These are phyloP conservation scores for Colletotrichum scovillei DNA, from an alignment of 2,329 filamentous ascomycete species.

Conservation along the genomic window DNA sequence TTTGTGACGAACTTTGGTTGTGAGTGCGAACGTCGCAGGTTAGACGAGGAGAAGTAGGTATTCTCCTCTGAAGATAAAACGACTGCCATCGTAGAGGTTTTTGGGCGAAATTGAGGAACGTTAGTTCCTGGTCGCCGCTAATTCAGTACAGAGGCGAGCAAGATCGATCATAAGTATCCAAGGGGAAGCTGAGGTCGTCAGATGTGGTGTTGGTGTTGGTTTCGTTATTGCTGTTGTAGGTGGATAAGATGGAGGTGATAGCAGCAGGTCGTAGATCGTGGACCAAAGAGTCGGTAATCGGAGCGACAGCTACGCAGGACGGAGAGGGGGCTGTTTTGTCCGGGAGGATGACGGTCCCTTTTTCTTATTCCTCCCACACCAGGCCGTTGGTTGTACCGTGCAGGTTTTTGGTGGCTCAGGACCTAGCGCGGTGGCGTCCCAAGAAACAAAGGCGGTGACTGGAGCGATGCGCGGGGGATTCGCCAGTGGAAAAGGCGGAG, in stretches of 20 bases:
- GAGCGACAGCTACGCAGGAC: conserved; percentile 7
- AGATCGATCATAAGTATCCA: conserved; percentile 26
- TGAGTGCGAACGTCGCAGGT: conserved; percentile 70
- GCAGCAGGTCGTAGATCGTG: conserved; percentile 26
- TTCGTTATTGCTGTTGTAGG: conserved; percentile 15
- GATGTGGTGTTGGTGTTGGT: neutral
- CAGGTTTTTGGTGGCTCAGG: conserved; percentile 36
- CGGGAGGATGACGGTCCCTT: conserved; percentile 32
- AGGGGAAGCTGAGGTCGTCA: neutral
- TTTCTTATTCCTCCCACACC: conserved; percentile 36
- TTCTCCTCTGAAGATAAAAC: conserved; percentile 68
- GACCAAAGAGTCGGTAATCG: conserved; percentile 28
- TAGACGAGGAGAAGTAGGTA: conserved; percentile 64
- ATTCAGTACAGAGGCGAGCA: conserved; percentile 11
- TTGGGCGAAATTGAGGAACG: conserved; percentile 30
- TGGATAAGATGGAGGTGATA: neutral
- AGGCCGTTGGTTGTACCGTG: conserved; percentile 34
- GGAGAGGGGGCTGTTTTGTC: conserved; percentile 20
- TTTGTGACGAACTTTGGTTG: conserved; percentile 65
- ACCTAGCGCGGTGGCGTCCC: conserved; percentile 37
- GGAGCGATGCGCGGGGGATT: conserved; percentile 37
- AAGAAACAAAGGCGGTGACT: conserved; percentile 39
- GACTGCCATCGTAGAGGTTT: conserved; percentile 59
- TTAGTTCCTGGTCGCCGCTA: conserved; percentile 30
- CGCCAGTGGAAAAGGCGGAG: conserved; percentile 24